Percentiles rank a stretch among this genome's conserved stretches.
These are phyloP conservation scores for Cicer arietinum DNA, from an alignment of 306 rosid genomes.

Conservation along the genomic window DNA sequence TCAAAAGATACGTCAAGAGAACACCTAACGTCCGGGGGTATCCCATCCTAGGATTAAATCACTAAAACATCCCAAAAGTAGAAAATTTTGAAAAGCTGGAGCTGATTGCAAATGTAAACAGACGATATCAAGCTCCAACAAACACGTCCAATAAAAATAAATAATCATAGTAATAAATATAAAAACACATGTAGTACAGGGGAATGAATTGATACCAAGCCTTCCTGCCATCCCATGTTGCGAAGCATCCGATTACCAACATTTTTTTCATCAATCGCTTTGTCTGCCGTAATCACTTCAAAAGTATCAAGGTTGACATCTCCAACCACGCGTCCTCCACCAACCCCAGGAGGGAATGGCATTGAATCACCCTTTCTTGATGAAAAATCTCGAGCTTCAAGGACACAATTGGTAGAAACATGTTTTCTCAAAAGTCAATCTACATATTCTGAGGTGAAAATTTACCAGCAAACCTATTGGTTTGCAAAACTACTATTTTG, in stretches of 20 bases:
- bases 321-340: constrained; percentile 85
- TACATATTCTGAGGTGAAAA: constrained; percentile 37
- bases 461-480: constrained; percentile 46
- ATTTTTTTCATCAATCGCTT: constrained; percentile 91
- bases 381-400: constrained; percentile 80
- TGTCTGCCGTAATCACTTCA: constrained; percentile 88
- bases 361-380: constrained; percentile 88
- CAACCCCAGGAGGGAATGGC: constrained; percentile 99
- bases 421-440: constrained; percentile 61
- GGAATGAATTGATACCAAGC: constrained; percentile 82
- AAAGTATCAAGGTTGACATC: constrained; percentile 66
- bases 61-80: constrained; percentile 20
- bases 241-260: constrained; percentile 99
- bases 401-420: constrained; percentile 57
- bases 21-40: constrained; percentile 45
- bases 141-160: constrained; percentile 33
- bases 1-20: constrained; percentile 19
- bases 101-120: constrained; percentile 29
- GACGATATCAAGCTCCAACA: constrained; percentile 37
- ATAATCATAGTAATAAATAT: background rate
- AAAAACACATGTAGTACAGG: constrained; percentile 38
- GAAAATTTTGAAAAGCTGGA: constrained; percentile 7
- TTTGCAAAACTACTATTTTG: constrained; percentile 27
- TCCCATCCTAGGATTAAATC: constrained; percentile 35
- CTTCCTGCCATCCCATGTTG: constrained; percentile 99